These are phyloP conservation scores for Bacterosira constricta DNA, from an alignment of 108 stramenopile genomes.

Conservation along the genomic window DNA sequence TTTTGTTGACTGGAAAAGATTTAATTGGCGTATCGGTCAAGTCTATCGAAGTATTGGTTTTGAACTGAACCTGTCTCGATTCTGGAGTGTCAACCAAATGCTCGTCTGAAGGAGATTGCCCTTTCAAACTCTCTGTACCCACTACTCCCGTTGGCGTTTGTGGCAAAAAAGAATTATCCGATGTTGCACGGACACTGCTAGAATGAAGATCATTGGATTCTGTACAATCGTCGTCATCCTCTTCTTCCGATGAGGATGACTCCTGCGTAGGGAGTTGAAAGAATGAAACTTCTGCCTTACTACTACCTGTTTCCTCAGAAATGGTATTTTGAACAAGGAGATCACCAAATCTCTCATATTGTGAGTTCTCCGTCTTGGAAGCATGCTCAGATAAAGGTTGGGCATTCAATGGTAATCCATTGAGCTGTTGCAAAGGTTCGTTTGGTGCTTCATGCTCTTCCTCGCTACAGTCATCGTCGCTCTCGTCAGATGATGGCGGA, in stretches of 20 bases:
- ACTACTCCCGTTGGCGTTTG: constrained; percentile 4
- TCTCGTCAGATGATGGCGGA: constrained; percentile 51
- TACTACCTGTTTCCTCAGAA: not conserved
- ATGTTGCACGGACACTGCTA: not conserved
- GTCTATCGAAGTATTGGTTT: not conserved
- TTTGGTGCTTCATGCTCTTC: not conserved
- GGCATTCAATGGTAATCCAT: not conserved
- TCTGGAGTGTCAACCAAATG: not conserved
- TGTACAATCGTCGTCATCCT: constrained; percentile 17
- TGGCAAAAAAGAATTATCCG: not conserved
- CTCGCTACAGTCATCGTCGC: constrained; percentile 30
- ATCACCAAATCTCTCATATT: not conserved
- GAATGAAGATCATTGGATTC: not conserved
- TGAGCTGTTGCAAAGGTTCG: not conserved
- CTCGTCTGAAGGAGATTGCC: constrained; percentile 1
- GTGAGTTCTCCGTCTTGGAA: too few relatives aligned
- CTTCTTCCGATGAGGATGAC: constrained; percentile 48
- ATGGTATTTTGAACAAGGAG: not conserved
- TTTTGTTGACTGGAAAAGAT: not conserved
- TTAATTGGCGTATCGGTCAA: constrained; percentile 38
- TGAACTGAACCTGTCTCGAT: not conserved
- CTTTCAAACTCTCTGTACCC: not conserved
- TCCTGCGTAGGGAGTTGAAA: constrained; percentile 47
- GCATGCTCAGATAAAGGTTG: not conserved
- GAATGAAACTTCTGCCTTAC: not conserved